A percentile compares a stretch with the other conserved stretches of the same genome.
Evolutionary conservation across 176 grass and related monocot species (phyloP).

Genomic region (Lolium rigidum): DNA sequence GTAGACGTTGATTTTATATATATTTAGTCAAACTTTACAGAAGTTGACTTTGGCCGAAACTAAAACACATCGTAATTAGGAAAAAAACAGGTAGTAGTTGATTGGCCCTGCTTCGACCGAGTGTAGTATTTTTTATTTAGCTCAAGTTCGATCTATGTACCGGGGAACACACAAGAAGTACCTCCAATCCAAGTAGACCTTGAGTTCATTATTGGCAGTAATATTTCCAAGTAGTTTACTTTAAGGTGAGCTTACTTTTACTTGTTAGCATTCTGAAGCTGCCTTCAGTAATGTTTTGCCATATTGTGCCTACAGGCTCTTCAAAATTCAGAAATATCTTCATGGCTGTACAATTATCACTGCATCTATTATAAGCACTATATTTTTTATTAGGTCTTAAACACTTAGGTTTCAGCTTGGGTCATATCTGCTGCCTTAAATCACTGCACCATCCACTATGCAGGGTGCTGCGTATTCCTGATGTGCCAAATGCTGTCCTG

Average conservation of each 20-base stretch:
- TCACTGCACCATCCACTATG: conserved; percentile 14
- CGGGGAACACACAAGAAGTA: no score
- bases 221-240: no score
- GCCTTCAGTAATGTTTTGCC: background rate
- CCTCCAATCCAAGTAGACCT: no score
- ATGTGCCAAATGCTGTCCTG: conserved; percentile 63
- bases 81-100: no score
- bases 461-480: conserved; percentile 59
- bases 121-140: no score
- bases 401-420: background rate
- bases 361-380: background rate
- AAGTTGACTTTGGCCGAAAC: no score
- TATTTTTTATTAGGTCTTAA: background rate
- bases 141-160: no score
- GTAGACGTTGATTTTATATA: no score
- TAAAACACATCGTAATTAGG: no score
- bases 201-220: no score
- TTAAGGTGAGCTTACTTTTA: background rate
- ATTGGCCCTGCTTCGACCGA: no score
- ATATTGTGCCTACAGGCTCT: background rate
- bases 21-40: no score
- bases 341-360: background rate
- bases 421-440: background rate
- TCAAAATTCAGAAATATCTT: background rate
- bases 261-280: background rate